Conservation (phyloP, 441 rosid genomes). For the Gossypium davidsonii region DNA sequence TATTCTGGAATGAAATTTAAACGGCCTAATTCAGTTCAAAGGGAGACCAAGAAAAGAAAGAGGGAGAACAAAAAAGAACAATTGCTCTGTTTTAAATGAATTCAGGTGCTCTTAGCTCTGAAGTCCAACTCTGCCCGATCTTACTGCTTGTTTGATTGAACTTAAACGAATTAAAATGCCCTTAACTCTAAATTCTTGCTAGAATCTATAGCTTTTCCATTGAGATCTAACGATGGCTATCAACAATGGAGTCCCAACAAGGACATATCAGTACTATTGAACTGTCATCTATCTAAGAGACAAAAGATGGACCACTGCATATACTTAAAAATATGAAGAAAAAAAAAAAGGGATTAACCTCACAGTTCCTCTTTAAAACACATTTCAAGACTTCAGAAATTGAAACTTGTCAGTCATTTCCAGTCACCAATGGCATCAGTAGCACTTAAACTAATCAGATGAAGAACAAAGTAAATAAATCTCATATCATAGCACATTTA, state of each 20-base stretch:
- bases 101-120: neutral
- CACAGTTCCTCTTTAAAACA: neutral
- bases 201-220: neutral
- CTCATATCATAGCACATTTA: neutral
- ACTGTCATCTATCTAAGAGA: neutral
- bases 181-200: neutral
- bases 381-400: neutral
- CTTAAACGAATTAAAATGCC: neutral
- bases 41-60: neutral
- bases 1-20: conserved; percentile 11
- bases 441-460: neutral
- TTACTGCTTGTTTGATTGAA: neutral
- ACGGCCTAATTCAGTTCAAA: neutral
- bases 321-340: neutral
- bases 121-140: neutral
- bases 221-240: neutral
- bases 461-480: neutral
- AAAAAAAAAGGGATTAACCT: neutral
- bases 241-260: neutral
- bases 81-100: neutral
- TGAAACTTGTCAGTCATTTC: neutral
- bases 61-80: neutral
- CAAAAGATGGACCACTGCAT: neutral
- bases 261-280: neutral
- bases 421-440: neutral